Evolutionary conservation across 164 flowering plant species (phyloP).

Genomic region (Annona cherimola): DNA sequence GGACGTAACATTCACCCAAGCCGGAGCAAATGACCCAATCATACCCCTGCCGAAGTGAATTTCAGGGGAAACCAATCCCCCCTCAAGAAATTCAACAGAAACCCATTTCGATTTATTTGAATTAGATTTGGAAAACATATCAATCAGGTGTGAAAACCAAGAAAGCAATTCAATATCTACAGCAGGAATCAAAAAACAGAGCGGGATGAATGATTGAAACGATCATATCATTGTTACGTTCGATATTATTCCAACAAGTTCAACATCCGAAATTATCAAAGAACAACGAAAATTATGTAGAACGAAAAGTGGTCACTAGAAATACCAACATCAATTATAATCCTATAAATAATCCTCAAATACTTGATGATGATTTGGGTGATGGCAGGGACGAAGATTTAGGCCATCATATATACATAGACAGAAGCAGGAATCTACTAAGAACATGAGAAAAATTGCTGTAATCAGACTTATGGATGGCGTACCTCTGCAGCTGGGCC

Average conservation of each 20-base stretch:
- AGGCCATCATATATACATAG: background rate
- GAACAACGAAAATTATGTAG: background rate
- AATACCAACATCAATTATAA: background rate
- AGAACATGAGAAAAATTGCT: background rate
- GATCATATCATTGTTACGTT: background rate
- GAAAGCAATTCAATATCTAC: background rate
- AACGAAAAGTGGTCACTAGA: background rate
- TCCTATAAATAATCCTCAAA: background rate
- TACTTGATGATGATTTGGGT: background rate
- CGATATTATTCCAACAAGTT: background rate
- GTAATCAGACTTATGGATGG: background rate
- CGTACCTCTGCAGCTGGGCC: background rate
- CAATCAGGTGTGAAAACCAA: background rate
- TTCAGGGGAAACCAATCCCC: background rate
- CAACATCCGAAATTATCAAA: background rate
- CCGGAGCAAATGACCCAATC: too few relatives aligned
- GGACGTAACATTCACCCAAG: too few relatives aligned
- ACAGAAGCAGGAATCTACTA: background rate
- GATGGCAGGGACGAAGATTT: background rate
- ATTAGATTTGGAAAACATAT: background rate
- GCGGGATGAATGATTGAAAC: background rate
- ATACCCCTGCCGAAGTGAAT: too few relatives aligned
- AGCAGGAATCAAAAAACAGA: too few relatives aligned
- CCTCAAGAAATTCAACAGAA: background rate
- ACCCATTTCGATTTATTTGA: background rate